A percentile compares a stretch with the other conserved stretches of the same genome.
Conservation (phyloP, 371 early-diverging fungal genomes). For the Sporodiniella umbellata region DNA sequence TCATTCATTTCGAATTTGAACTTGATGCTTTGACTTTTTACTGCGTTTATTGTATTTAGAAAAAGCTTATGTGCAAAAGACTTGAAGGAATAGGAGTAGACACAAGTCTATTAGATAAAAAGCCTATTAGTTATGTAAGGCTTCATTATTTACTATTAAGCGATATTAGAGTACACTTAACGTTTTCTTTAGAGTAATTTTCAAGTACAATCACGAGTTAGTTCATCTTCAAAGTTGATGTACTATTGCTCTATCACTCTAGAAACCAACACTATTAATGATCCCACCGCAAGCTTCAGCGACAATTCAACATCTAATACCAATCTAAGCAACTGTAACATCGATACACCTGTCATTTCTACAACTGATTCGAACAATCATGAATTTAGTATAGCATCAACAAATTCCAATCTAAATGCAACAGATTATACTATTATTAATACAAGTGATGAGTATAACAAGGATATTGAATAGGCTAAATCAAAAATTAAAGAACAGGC, state of each 20-base stretch:
- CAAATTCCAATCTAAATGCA: conserved; percentile 8
- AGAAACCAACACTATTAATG: conserved; percentile 12
- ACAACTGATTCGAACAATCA: conserved; percentile 8
- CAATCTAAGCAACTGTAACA: conserved; percentile 11
- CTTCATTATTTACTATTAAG: conserved; percentile 8
- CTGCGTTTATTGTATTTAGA: conserved; percentile 11
- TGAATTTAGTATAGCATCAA: conserved; percentile 9
- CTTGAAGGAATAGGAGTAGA: conserved; percentile 10
- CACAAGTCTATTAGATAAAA: conserved; percentile 10
- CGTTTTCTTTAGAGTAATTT: conserved; percentile 12
- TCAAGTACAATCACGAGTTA: conserved; percentile 14
- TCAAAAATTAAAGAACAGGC: conserved; percentile 11
- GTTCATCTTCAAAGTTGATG: conserved; percentile 10
- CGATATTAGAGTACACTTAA: conserved; percentile 10
- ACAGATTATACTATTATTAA: conserved; percentile 6
- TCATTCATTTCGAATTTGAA: conserved; percentile 15
- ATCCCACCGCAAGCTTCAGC: conserved; percentile 9
- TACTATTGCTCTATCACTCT: conserved; percentile 13
- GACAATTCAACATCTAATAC: conserved; percentile 11
- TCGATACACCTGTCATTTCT: conserved; percentile 12
- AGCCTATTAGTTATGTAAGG: conserved; percentile 12
- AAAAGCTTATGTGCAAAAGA: conserved; percentile 11
- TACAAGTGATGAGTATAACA: conserved; percentile 13
- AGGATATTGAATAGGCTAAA: conserved; percentile 14
- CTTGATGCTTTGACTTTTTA: conserved; percentile 18